Evolutionary conservation across 805 yeast species (phyloP).

Genomic region (Priceomyces medius): DNA sequence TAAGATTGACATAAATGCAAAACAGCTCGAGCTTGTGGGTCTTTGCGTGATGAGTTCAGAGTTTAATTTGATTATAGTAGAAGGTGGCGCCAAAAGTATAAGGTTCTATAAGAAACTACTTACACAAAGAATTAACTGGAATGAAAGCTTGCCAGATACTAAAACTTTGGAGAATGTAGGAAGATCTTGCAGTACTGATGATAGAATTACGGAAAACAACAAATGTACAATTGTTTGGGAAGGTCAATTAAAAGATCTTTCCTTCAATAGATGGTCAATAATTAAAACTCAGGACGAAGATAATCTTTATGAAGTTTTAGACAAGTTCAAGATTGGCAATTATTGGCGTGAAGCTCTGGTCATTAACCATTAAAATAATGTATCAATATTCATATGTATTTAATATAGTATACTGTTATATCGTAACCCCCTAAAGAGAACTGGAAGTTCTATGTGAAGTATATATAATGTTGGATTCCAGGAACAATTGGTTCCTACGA

Average conservation of each 20-base stretch:
- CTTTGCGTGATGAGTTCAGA: constrained; percentile 46
- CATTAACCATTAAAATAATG: too few species aligned
- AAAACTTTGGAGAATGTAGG: constrained; percentile 9
- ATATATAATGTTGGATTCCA: too few species aligned
- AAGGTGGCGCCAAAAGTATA: constrained; percentile 67
- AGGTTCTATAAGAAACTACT: constrained; percentile 64
- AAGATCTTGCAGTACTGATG: too few species aligned
- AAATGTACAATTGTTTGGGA: constrained; percentile 62
- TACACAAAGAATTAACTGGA: constrained; percentile 68
- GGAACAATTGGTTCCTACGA: too few species aligned
- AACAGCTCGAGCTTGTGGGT: constrained; percentile 68
- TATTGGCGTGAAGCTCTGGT: constrained; percentile 51
- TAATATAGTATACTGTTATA: too few species aligned
- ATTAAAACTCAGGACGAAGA: constrained; percentile 52
- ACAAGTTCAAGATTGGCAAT: constrained; percentile 53
- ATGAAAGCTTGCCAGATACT: constrained; percentile 42
- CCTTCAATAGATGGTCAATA: constrained; percentile 70
- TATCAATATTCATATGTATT: too few species aligned
- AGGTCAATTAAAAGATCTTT: constrained; percentile 55
- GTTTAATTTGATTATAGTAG: constrained; percentile 63
- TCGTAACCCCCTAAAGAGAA: too few species aligned
- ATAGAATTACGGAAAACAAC: constrained; percentile 35
- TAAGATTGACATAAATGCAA: constrained; percentile 79
- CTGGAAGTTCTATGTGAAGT: too few species aligned
- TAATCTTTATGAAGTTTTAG: constrained; percentile 49